phyloP scores from a whole-genome alignment of 768 basidiomycete species.

The Panellus pusillus region DNA sequence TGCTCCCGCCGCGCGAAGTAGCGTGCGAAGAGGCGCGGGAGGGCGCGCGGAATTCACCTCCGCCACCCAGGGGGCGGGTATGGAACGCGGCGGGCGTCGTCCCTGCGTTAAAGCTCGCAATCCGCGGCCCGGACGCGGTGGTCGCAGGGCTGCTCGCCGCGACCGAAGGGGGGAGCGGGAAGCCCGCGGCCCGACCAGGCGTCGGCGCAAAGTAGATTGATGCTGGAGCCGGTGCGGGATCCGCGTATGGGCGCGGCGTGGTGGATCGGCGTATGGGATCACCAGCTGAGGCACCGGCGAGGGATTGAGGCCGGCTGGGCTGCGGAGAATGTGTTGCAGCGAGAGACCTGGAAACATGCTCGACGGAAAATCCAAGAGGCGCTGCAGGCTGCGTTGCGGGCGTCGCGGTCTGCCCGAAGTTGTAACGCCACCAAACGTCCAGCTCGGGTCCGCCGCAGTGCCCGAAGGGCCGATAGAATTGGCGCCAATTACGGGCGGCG shows the following conservation, averaged over 20 bases:
- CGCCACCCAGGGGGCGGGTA: not conserved
- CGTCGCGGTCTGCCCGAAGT: slow-evolving; percentile 7
- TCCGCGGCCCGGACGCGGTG: slow-evolving; percentile 1
- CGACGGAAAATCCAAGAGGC: slow-evolving; percentile 3
- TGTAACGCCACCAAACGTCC: slow-evolving; percentile 4
- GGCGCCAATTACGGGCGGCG: not conserved
- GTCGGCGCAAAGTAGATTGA: not conserved
- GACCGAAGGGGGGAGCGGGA: slow-evolving; percentile 8
- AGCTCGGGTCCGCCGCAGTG: not conserved
- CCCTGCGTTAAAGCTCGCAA: slow-evolving; percentile 1
- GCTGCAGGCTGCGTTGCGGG: not conserved
- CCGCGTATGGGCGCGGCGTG: slow-evolving; percentile 7
- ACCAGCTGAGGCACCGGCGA: not conserved
- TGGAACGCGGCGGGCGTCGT: slow-evolving; percentile 6
- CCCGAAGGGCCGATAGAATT: not conserved
- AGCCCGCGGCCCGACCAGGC: slow-evolving; percentile 2
- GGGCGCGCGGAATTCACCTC: not conserved
- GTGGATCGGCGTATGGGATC: not conserved
- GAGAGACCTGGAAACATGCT: not conserved
- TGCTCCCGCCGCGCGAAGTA: not conserved
- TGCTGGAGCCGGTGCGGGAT: not conserved
- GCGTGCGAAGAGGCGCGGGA: slow-evolving; percentile 6
- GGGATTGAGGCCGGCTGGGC: slow-evolving; percentile 4
- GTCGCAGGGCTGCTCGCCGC: slow-evolving; percentile 4
- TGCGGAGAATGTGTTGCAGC: slow-evolving; percentile 1